Evolutionary conservation across 2,329 filamentous ascomycete species (phyloP), one percentile per base, ranked within the genome.

Genomic region (Laburnicola sp.): DNA sequence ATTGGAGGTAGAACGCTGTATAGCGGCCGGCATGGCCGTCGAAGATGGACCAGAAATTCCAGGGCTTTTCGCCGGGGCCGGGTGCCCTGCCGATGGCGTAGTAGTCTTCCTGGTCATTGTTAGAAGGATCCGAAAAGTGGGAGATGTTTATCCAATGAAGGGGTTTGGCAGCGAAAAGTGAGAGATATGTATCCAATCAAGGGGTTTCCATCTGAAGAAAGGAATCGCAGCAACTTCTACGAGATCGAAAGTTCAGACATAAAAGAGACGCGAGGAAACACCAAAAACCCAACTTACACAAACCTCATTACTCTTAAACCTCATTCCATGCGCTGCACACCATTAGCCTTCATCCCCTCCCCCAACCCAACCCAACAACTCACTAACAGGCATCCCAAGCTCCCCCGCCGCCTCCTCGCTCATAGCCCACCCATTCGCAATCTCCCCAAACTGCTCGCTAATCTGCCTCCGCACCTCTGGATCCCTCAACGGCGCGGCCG

Each of bases 21-120:
- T 74, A 70, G 58, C 72, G 72, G 7, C 78, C 79, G 4, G 75
- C 77, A 54, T 82, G 79, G 0, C 80, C 80, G 50, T 82, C 79
- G 45, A 75, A 79, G 7, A 82, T 74, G 6, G 74, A 75, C 71
- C 71, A 75, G 54, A 65, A 74, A 39, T 68, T 64, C 71, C 71
- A 74, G 1, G 51, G 55, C 11, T 65, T 56, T 1, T 47, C 52
- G 1, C 69, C 69, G 1, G 64, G 61, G 0, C 69, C 69, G 1
- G 64, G 66, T 8, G 57, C 57, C 0, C 62, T 68, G 2, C 69
- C 69, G 3, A 69, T 25, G 6, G 62, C 58, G 39, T 58, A 67
- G 48, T 59, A 65, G 43, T 73, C 70, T 40, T 73, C 70, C 60
- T 64, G 39, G 6, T 21, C 2, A 21, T 11, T 32, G 31, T 59